These are phyloP conservation scores for Solanum chmielewskii DNA, from an alignment of 257 asterid species.

Conservation along the genomic window DNA sequence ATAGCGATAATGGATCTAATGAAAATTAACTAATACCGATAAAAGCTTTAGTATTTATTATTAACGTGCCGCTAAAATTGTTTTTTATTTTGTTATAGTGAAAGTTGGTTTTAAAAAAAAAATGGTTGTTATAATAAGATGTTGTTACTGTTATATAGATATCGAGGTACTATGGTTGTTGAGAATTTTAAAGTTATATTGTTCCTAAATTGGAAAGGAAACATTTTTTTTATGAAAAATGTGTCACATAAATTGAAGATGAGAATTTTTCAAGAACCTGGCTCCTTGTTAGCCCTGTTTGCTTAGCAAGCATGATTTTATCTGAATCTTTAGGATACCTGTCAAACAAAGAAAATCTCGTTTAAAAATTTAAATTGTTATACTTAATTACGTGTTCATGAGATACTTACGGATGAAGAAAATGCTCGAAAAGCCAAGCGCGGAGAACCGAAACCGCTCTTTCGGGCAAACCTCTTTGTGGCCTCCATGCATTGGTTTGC, in stretches of 20 bases:
- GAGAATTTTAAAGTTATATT: no score
- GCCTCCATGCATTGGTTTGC: conserved; percentile 42
- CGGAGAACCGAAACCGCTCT: conserved; percentile 44
- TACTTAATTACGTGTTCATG: background rate
- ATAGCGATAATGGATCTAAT: background rate
- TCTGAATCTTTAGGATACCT: conserved; percentile 80
- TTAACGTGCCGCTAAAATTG: no score
- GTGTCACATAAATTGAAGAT: background rate
- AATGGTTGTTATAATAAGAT: background rate
- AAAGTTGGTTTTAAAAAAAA: background rate
- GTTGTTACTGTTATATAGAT: background rate
- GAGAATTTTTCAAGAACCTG: conserved; percentile 30
- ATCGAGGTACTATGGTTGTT: background rate
- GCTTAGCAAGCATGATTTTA: conserved; percentile 57
- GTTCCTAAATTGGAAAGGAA: background rate
- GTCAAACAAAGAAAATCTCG: background rate
- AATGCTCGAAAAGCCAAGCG: conserved; percentile 51
- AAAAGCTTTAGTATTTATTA: no score
- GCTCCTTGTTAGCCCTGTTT: conserved; percentile 75
- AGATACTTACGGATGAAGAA: conserved; percentile 35
- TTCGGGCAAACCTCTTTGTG: conserved; percentile 41
- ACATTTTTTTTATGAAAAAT: background rate
- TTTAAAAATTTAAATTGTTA: background rate
- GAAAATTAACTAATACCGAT: background rate
- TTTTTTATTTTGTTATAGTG: no score